phyloP scores from a whole-genome alignment of 2,329 filamentous ascomycete species.

The Xylariaceae sp. region DNA sequence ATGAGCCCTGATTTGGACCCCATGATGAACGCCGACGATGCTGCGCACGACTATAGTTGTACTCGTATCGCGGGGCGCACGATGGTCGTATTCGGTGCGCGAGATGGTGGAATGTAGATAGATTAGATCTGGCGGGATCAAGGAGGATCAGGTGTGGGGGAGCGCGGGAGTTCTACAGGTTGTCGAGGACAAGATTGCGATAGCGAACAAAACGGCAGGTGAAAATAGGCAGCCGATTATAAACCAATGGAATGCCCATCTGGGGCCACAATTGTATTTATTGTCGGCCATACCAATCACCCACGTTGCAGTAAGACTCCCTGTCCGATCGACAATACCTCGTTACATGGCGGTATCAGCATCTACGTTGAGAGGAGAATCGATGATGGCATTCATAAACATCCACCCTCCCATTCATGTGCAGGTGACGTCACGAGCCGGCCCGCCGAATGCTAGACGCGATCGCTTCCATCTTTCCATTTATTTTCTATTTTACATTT shows the following conservation, averaged over 20 bases:
- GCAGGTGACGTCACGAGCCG: not conserved
- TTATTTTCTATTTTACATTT: not conserved
- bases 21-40: conserved; percentile 41
- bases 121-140: not conserved
- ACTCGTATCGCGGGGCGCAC: conserved; percentile 5
- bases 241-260: conserved; percentile 6
- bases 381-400: not conserved
- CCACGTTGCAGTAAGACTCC: not conserved
- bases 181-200: not conserved
- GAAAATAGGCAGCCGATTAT: conserved; percentile 8
- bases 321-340: not conserved
- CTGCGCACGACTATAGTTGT: conserved; percentile 10
- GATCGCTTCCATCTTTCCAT: not conserved
- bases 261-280: conserved; percentile 6
- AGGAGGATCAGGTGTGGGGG: not conserved
- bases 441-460: not conserved
- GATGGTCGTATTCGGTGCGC: not conserved
- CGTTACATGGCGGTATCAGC: not conserved
- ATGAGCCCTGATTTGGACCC: conserved; percentile 51
- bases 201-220: not conserved
- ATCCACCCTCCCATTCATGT: not conserved
- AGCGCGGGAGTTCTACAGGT: not conserved
- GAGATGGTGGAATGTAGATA: not conserved
- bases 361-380: not conserved
- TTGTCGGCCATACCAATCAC: not conserved